phyloP scores from a whole-genome alignment of 2,329 filamentous ascomycete species.

The Paramyrothecium sp. region DNA sequence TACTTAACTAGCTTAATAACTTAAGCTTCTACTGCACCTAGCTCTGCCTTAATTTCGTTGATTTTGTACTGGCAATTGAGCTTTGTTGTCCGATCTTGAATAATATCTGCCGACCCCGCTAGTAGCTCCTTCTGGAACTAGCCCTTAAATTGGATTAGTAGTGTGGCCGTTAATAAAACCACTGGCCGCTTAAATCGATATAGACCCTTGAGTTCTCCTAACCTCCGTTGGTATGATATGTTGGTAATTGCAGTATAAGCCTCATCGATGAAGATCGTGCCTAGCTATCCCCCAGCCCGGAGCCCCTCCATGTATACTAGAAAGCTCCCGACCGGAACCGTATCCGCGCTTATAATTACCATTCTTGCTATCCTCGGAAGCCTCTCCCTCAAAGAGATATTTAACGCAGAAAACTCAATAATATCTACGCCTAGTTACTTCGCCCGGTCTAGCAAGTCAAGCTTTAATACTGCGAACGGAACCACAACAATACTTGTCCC shows the following conservation, averaged over 20 bases:
- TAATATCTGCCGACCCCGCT: background rate
- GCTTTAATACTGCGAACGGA: background rate
- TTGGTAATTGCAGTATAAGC: conserved; percentile 1
- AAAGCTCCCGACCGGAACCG: background rate
- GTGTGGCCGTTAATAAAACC: background rate
- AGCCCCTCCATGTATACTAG: conserved; percentile 1
- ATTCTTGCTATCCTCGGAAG: background rate
- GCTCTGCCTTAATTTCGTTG: background rate
- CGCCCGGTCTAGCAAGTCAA: background rate
- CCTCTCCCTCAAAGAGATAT: background rate
- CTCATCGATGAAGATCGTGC: background rate
- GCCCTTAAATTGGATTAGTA: background rate
- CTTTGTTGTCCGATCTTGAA: conserved; percentile 2
- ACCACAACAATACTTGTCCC: background rate
- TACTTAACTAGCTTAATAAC: too few relatives aligned
- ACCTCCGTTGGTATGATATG: background rate
- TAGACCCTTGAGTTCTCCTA: background rate
- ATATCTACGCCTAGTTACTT: background rate
- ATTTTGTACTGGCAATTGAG: conserved; percentile 1
- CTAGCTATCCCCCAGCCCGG: background rate
- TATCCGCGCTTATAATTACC: background rate
- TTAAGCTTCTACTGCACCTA: background rate
- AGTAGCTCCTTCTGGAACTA: conserved; percentile 1
- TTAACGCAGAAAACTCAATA: background rate
- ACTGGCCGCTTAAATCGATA: background rate